Percentiles rank a stretch among this genome's conserved stretches.
phyloP scores from a whole-genome alignment of 2,329 filamentous ascomycete genomes.

The Pseudodiploospora longispora region DNA sequence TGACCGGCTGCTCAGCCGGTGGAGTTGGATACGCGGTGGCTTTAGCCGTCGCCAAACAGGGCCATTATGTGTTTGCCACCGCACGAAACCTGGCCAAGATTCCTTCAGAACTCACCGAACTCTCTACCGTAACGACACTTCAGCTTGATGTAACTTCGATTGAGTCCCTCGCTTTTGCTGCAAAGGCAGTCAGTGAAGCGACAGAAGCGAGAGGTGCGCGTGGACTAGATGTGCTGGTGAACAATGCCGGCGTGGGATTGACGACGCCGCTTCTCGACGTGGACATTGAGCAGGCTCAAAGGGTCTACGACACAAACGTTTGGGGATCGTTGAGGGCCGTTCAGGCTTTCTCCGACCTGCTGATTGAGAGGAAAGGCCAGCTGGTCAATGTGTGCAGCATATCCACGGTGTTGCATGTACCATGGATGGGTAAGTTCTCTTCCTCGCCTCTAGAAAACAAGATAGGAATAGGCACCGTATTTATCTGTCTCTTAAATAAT shows the following conservation, averaged over 20 bases:
- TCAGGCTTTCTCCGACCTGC: constrained; percentile 18
- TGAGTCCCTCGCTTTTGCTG: constrained; percentile 16
- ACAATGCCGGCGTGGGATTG: constrained; percentile 22
- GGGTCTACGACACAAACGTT: constrained; percentile 22
- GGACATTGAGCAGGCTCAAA: constrained; percentile 14
- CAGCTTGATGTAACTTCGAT: constrained; percentile 21
- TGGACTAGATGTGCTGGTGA: constrained; percentile 22
- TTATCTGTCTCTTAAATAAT: not conserved
- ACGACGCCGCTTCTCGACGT: constrained; percentile 18
- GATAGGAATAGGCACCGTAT: too few species aligned
- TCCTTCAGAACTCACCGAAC: constrained; percentile 11
- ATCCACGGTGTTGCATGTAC: constrained; percentile 17
- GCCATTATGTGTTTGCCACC: constrained; percentile 24
- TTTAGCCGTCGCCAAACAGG: constrained; percentile 9
- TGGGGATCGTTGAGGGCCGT: constrained; percentile 20
- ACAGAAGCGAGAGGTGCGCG: constrained; percentile 1
- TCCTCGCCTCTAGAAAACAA: not conserved
- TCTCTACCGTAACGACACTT: constrained; percentile 17
- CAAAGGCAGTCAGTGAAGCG: constrained; percentile 5
- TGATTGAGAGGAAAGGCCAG: constrained; percentile 18
- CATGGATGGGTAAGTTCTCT: constrained; percentile 12
- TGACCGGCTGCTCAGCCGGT: constrained; percentile 18
- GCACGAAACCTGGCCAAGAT: constrained; percentile 20
- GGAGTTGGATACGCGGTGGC: constrained; percentile 18
- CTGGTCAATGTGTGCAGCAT: constrained; percentile 23